Evolutionary conservation across 257 asterid species (phyloP).

Genomic region (Catharanthus roseus): DNA sequence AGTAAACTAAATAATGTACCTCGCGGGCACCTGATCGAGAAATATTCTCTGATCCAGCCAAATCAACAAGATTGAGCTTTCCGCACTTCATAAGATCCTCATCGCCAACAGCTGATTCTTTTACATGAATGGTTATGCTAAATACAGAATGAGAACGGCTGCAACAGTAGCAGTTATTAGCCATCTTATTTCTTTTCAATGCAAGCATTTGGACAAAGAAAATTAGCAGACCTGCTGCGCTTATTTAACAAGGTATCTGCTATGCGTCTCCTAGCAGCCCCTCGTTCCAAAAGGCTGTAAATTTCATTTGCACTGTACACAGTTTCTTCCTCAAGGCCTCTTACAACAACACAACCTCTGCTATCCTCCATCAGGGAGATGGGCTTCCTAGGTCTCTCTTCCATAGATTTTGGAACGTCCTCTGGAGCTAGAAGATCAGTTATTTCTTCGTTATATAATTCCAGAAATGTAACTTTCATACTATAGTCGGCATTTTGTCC

Average conservation of each 20-base stretch:
- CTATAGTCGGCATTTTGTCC: constrained; percentile 71
- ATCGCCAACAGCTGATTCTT: constrained; percentile 68
- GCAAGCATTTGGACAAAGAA: not conserved
- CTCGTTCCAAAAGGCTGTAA: constrained; percentile 69
- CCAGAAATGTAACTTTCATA: constrained; percentile 81
- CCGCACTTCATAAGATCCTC: constrained; percentile 86
- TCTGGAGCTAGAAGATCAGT: constrained; percentile 65
- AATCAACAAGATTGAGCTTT: constrained; percentile 86
- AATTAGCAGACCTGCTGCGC: constrained; percentile 56
- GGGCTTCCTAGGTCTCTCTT: constrained; percentile 55
- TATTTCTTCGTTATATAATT: constrained; percentile 76
- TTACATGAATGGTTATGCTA: constrained; percentile 63
- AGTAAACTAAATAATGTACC: constrained; percentile 32
- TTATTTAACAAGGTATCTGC: constrained; percentile 77
- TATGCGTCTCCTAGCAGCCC: constrained; percentile 74
- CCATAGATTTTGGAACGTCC: constrained; percentile 44
- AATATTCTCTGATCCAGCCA: constrained; percentile 89
- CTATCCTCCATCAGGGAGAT: constrained; percentile 79
- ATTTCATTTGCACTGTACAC: constrained; percentile 83
- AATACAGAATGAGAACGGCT: constrained; percentile 89
- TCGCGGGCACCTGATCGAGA: constrained; percentile 81
- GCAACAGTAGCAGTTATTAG: constrained; percentile 22
- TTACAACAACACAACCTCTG: constrained; percentile 62
- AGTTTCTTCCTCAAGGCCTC: constrained; percentile 87
- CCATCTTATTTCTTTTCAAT: not conserved